Conservation (phyloP, 2,329 filamentous ascomycete genomes). For the Sarocladiaceae sp. region DNA sequence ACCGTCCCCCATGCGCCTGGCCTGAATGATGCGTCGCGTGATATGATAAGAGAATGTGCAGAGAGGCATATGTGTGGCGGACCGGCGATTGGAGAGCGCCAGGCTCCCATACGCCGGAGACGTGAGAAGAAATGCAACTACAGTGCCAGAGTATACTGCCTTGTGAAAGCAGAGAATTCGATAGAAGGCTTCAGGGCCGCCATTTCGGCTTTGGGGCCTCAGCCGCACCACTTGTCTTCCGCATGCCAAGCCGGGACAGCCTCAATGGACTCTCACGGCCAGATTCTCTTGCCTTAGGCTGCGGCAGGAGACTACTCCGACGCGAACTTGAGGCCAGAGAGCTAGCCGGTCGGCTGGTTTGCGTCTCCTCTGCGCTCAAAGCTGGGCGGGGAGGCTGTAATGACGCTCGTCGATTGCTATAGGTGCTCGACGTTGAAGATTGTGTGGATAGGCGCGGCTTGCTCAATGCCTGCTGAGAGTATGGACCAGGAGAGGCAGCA, state of each 20-base stretch:
- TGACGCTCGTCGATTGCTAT: conserved; percentile 43
- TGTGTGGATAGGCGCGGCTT: conserved; percentile 39
- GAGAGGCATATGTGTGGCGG: too few species aligned
- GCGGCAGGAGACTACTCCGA: conserved; percentile 49
- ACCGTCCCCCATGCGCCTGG: too few species aligned
- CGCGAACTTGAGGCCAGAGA: conserved; percentile 45
- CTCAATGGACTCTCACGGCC: conserved; percentile 45
- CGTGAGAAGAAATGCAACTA: too few species aligned
- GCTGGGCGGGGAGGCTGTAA: conserved; percentile 40
- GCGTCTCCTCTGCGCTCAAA: conserved; percentile 21
- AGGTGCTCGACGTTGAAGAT: conserved; percentile 35
- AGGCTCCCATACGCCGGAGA: too few species aligned
- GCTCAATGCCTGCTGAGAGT: conserved; percentile 37
- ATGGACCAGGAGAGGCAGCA: conserved; percentile 38
- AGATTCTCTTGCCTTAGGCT: conserved; percentile 30
- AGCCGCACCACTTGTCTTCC: conserved; percentile 28
- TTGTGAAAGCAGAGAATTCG: too few species aligned
- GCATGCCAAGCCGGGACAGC: conserved; percentile 37
- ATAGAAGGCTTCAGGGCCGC: conserved; percentile 28
- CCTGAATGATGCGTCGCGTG: too few species aligned
- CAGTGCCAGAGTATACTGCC: too few species aligned
- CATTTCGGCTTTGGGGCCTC: conserved; percentile 44
- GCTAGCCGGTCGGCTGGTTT: conserved; percentile 44
- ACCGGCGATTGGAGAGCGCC: too few species aligned
- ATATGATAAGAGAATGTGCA: too few species aligned